Percentiles rank a stretch among this genome's conserved stretches.
phyloP scores from a whole-genome alignment of 2,329 filamentous ascomycete species.

The Metarhizium humberi region DNA sequence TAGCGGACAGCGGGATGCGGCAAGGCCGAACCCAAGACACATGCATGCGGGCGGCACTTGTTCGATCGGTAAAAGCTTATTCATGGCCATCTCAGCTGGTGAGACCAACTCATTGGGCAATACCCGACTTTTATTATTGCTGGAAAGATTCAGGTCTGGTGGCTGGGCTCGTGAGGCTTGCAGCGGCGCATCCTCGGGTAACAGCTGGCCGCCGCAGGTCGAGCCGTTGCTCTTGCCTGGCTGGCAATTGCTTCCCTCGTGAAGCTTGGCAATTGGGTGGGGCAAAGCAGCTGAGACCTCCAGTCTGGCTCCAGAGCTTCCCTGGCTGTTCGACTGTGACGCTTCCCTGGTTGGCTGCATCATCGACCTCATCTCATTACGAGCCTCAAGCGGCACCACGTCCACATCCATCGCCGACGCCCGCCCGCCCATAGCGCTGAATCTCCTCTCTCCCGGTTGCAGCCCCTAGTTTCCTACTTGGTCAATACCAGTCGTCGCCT shows the following conservation, averaged over 20 bases:
- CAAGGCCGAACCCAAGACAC: too few species aligned
- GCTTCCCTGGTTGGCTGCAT: slow-evolving; percentile 9
- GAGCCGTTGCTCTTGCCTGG: neutral
- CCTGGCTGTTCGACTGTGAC: slow-evolving; percentile 5
- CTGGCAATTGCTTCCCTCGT: neutral
- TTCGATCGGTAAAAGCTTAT: too few species aligned
- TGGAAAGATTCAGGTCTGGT: too few species aligned
- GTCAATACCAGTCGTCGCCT: slow-evolving; percentile 10
- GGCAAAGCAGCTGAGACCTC: neutral
- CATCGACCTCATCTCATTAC: slow-evolving; percentile 7
- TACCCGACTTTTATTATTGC: too few species aligned
- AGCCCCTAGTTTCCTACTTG: neutral
- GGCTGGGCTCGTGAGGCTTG: neutral
- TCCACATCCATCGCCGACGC: slow-evolving; percentile 1
- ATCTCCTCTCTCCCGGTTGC: neutral
- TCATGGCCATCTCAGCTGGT: too few species aligned
- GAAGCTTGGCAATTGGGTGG: neutral
- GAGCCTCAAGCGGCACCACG: neutral
- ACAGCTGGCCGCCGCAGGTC: neutral
- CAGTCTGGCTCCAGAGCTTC: neutral
- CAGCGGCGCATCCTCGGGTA: neutral
- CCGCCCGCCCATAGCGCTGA: neutral
- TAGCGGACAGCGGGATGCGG: too few species aligned
- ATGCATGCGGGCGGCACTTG: too few species aligned
- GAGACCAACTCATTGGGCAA: too few species aligned